A percentile compares a stretch with the other conserved stretches of the same genome.
These are phyloP conservation scores for Suillus subluteus DNA, from an alignment of 768 basidiomycete species.

Conservation along the genomic window DNA sequence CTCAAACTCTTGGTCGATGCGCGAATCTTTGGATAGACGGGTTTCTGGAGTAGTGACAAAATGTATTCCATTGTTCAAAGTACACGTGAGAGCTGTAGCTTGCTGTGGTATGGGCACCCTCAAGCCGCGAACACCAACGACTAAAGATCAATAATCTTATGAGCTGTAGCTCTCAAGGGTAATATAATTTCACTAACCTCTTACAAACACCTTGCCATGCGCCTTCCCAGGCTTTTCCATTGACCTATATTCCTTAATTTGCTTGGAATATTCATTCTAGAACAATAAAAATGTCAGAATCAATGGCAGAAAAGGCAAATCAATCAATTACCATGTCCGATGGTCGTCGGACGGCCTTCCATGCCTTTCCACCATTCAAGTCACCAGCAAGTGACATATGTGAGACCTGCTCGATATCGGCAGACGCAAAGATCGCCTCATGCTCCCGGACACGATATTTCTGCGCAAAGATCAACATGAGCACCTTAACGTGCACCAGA, in stretches of 20 bases:
- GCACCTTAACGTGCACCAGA: constrained; percentile 15
- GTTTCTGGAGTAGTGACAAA: constrained; percentile 89
- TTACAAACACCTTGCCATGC: constrained; percentile 93
- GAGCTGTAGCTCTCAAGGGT: background rate
- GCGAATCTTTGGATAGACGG: constrained; percentile 56
- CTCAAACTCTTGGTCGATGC: constrained; percentile 89
- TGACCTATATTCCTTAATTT: constrained; percentile 79
- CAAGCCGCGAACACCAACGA: constrained; percentile 74
- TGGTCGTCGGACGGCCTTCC: constrained; percentile 85
- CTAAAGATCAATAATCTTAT: constrained; percentile 41
- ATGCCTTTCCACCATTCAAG: constrained; percentile 78
- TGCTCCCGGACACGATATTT: constrained; percentile 85
- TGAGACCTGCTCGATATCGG: constrained; percentile 70
- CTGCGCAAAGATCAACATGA: constrained; percentile 36
- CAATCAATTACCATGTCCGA: constrained; percentile 82
- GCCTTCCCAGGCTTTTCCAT: constrained; percentile 80
- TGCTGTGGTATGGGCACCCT: constrained; percentile 80
- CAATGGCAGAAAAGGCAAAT: background rate
- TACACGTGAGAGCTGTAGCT: constrained; percentile 77
- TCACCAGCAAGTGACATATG: constrained; percentile 80
- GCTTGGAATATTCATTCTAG: constrained; percentile 92
- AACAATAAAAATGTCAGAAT: constrained; percentile 13
- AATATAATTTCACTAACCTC: constrained; percentile 53
- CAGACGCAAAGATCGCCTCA: constrained; percentile 80
- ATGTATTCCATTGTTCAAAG: constrained; percentile 95